Evolutionary conservation across 2,329 filamentous ascomycete genomes (phyloP), one percentile per base, ranked within the genome.

Genomic region (Aureobasidium sp.): DNA sequence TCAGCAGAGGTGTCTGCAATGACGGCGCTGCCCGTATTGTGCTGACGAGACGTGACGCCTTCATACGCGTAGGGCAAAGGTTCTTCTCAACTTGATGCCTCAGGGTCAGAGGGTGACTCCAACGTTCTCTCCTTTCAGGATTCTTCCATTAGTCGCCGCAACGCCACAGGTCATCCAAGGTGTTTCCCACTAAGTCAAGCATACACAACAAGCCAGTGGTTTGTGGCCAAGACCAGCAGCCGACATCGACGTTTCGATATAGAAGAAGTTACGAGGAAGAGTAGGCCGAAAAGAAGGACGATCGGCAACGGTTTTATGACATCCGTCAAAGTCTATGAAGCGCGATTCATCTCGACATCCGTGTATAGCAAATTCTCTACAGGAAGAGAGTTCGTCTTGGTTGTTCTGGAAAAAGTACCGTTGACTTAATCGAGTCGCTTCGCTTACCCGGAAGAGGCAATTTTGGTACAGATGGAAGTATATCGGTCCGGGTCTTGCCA

Each of bases 221-320:
- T 36, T 11, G 7, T 6, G n/a, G 29, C 47, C n/a, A 32, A 29
- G 30, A 2, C 8, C 21, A 9, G 11, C 14, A 30, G 42, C 29
- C 3, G 30, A 36, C 41, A 34, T 58, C 54, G 42, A 58, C 54
- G 54, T 58, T 58, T 58, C 54, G 32, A 58, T 48, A 58, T 58
- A 14, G 54, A 58, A 58, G 54, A 58, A 58, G 42, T 48, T 58
- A 39, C 42, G 32, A 47, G 41, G 32, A 58, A 45, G 30, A 7
- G 30, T 44, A 58, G 3, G 21, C 41, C 54, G 25, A 39, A 58
- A 58, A 21, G 14, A 32, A 34, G 16, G n/a, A 30, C 41, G 34
- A 48, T 42, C 42, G 32, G 13, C 41, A 58, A 58, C 54, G 54
- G 54, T 58, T 58, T 39, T 48, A 58, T 58, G 41, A 42, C 16